phyloP scores from a whole-genome alignment of 2,329 filamentous ascomycete species.

The Ophiostoma novo-ulmi region DNA sequence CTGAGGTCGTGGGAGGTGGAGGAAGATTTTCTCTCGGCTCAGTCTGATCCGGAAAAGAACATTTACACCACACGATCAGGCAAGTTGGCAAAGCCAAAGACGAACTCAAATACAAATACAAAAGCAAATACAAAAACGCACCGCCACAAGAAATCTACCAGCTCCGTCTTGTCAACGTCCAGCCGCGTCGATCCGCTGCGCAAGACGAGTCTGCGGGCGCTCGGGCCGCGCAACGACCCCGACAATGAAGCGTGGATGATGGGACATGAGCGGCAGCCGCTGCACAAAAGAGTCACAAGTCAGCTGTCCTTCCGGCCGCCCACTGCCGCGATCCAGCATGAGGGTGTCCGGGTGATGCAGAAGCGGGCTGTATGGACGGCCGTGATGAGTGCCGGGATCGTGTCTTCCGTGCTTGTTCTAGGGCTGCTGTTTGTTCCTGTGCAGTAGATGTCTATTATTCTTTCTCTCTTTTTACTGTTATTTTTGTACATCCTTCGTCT shows the following conservation, averaged over 20 bases:
- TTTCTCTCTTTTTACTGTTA: neutral
- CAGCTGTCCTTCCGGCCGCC: conserved; percentile 23
- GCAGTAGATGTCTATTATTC: neutral
- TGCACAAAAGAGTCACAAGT: neutral
- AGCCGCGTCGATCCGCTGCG: conserved; percentile 29
- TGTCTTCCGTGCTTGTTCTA: conserved; percentile 30
- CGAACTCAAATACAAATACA: neutral
- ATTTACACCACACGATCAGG: neutral
- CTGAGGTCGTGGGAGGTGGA: conserved; percentile 39
- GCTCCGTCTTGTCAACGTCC: neutral
- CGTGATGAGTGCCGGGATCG: conserved; percentile 35
- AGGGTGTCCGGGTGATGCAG: conserved; percentile 34
- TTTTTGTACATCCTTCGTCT: neutral
- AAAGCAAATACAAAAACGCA: too few species aligned
- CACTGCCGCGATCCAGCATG: conserved; percentile 33
- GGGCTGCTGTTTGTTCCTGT: neutral
- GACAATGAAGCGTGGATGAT: conserved; percentile 34
- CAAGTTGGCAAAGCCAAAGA: conserved; percentile 20
- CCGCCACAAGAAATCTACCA: neutral
- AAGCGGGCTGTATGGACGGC: conserved; percentile 35
- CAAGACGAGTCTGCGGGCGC: conserved; percentile 33
- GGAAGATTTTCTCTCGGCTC: conserved; percentile 3
- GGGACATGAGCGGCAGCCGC: conserved; percentile 30
- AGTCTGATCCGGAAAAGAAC: conserved; percentile 21
- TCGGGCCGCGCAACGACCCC: conserved; percentile 36